A percentile compares a stretch with the other conserved stretches of the same genome.
phyloP scores from a whole-genome alignment of 306 rosid species.

The cucumber (Cucumis sativus) region DNA sequence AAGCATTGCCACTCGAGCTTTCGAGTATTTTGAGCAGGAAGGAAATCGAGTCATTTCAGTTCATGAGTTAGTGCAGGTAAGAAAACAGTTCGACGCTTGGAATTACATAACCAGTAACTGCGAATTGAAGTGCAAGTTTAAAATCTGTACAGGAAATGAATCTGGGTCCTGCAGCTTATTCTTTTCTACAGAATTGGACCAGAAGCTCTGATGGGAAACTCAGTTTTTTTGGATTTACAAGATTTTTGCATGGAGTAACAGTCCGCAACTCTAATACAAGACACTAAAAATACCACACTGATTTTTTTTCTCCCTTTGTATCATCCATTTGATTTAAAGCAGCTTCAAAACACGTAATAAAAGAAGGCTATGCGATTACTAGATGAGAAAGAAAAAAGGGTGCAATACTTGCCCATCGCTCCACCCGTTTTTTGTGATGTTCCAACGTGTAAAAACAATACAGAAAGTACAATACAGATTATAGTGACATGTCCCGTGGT shows the following conservation, averaged over 20 bases:
- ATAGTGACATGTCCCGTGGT: neutral
- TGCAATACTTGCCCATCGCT: neutral
- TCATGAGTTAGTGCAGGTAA: constrained; percentile 83
- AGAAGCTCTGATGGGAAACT: constrained; percentile 76
- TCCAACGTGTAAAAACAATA: neutral
- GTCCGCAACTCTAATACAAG: constrained; percentile 2
- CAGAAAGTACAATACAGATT: neutral
- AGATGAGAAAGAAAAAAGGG: neutral
- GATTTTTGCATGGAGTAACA: constrained; percentile 85
- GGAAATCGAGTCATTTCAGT: constrained; percentile 76
- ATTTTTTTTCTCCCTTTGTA: neutral
- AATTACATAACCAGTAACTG: neutral
- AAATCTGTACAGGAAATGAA: constrained; percentile 69
- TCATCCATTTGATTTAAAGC: neutral
- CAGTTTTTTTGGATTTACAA: constrained; percentile 68
- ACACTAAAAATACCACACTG: neutral
- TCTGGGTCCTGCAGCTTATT: constrained; percentile 57
- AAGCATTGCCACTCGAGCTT: constrained; percentile 53
- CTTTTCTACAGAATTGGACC: constrained; percentile 79
- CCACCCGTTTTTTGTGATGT: neutral
- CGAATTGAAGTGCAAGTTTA: constrained; percentile 1
- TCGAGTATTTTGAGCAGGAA: constrained; percentile 50
- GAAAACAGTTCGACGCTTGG: constrained; percentile 7
- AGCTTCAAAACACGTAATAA: neutral
- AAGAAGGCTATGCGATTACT: neutral